Conservation (phyloP, 208 protist species). For the Phytomonas sp. region DNA sequence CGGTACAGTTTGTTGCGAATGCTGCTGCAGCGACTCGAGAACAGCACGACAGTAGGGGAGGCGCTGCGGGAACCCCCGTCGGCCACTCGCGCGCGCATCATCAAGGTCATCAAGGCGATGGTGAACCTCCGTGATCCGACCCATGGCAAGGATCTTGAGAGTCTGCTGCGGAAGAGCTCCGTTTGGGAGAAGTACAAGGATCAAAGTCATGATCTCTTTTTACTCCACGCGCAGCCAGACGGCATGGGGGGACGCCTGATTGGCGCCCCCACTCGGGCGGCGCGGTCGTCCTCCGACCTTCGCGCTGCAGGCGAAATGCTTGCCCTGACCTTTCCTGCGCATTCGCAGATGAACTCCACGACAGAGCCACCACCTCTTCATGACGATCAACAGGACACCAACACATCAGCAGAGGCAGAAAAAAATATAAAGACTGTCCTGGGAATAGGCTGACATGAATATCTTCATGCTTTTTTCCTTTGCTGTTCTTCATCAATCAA, state of each 20-base stretch:
- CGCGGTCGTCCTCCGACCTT: neutral
- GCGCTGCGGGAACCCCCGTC: conserved; percentile 31
- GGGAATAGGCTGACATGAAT: neutral
- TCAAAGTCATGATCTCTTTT: conserved; percentile 90
- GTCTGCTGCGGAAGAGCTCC: conserved; percentile 37
- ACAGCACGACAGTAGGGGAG: conserved; percentile 24
- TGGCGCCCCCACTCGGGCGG: neutral
- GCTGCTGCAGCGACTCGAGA: conserved; percentile 56
- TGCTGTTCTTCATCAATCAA: neutral
- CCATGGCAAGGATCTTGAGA: conserved; percentile 24
- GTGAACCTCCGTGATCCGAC: conserved; percentile 30
- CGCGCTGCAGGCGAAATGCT: neutral
- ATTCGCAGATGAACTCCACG: conserved; percentile 10
- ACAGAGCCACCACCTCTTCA: conserved; percentile 28
- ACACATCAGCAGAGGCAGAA: neutral
- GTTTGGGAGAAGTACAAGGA: conserved; percentile 86
- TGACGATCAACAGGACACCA: conserved; percentile 3
- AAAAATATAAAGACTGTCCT: neutral
- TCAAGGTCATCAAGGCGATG: conserved; percentile 84
- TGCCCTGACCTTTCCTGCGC: conserved; percentile 20
- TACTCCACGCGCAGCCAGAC: conserved; percentile 42
- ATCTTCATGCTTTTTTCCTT: conserved; percentile 4
- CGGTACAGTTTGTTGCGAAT: conserved; percentile 36
- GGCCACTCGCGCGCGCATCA: conserved; percentile 68
- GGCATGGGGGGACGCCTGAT: conserved; percentile 15